Conservation (phyloP, 2,329 filamentous ascomycete genomes). For the Ramularia endophylla region DNA sequence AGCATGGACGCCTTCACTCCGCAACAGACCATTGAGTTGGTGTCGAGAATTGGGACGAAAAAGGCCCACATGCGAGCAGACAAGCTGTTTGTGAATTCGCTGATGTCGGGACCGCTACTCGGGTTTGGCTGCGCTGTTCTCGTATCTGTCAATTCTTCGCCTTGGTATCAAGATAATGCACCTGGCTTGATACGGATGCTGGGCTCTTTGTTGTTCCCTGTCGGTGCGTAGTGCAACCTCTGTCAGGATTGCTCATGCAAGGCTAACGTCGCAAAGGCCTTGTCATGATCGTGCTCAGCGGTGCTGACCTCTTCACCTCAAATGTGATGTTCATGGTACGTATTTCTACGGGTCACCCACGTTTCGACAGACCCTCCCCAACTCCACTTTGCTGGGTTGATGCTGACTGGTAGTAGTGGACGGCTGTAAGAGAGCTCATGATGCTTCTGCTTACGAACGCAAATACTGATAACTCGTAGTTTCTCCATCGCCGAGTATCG, state of each 20-base stretch:
- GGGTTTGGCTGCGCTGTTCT: slow-evolving; percentile 46
- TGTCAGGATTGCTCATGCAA: too few relatives aligned
- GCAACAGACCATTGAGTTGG: slow-evolving; percentile 44
- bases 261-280: slow-evolving; percentile 15
- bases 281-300: slow-evolving; percentile 28
- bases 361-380: too few relatives aligned
- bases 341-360: too few relatives aligned
- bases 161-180: slow-evolving; percentile 29
- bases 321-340: too few relatives aligned
- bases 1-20: slow-evolving; percentile 16
- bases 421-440: too few relatives aligned
- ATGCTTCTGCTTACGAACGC: too few relatives aligned
- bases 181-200: slow-evolving; percentile 29
- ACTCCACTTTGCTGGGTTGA: too few relatives aligned
- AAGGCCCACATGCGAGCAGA: slow-evolving; percentile 50
- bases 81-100: slow-evolving; percentile 47
- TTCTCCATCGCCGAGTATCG: too few relatives aligned
- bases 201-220: slow-evolving; percentile 27
- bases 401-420: too few relatives aligned
- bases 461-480: too few relatives aligned
- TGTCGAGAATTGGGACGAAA: slow-evolving; percentile 44
- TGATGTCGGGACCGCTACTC: slow-evolving; percentile 48
- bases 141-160: slow-evolving; percentile 27
- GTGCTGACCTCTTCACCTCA: slow-evolving; percentile 29
- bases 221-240: slow-evolving; percentile 16